Base-by-base conservation (phyloP, 176 grass and related monocot species). In the Oryza australiensis region DNA sequence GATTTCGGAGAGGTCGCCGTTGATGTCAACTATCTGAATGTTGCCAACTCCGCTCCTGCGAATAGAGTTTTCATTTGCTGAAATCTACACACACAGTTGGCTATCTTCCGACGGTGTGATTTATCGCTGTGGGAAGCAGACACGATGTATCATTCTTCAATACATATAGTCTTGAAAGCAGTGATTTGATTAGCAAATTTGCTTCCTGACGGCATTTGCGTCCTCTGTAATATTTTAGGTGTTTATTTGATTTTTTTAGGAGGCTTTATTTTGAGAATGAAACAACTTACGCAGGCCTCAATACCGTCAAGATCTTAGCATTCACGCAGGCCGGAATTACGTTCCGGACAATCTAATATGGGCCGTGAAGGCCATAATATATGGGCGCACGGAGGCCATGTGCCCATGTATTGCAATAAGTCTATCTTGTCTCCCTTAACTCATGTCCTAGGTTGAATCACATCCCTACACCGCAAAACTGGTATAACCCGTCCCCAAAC, bases 1-100 rank as follows among this genome's bases (percentile, higher is more conserved):
- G 88, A 90, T 80, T 94, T 98, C 0, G 95, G 95, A 23, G 62
- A 86, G 41, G 12, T 3, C 28, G 69, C 88, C 3, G 86, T 85
- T 32, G 92, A 98, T 82, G 88, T 93, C 72, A 98, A 98, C 76
- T 93, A 95, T 80, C 80, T 98, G 24, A 93, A 98, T 80, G 72
- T 88, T 65, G 70, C 73, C 43, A 93, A 88, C 78, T 59, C 49
- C 57, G 62, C 48, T 26, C 62, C 86, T 27, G 41, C 12, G 4
- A 63, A 97, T 22, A 93, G 41, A 68, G 85, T 97, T 85, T 97
- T 91, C 73, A 93, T 93, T 76, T 93, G 87, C 76, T 95, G 72
- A 87, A 26, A 41, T 80, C 10, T 9, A 70, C 64, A 46, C 8
- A 49, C 7, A 46, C 5, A 27, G 28, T 14, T 37, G 38, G 75